Conservation (phyloP, 2,329 filamentous ascomycete genomes). For the Fusarium nanum region DNA sequence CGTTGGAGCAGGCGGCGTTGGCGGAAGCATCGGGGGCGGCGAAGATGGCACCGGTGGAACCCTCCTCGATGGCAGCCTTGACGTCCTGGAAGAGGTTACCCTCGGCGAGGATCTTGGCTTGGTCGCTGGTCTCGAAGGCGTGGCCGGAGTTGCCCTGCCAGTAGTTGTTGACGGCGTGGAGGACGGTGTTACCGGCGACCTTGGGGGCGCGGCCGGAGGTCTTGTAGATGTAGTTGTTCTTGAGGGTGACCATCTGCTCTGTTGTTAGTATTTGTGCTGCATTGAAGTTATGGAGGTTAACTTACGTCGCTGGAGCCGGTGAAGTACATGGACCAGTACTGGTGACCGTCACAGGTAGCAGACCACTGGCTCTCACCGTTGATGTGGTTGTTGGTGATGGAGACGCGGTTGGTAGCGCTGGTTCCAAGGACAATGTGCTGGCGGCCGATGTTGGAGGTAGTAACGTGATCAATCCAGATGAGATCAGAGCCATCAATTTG, state of each 20-base stretch:
- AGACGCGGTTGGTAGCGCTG: constrained; percentile 64
- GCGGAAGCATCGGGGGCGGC: constrained; percentile 47
- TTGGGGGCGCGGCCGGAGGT: constrained; percentile 68
- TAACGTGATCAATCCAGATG: constrained; percentile 65
- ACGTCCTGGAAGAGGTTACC: constrained; percentile 70
- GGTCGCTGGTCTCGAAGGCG: constrained; percentile 64
- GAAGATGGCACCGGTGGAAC: constrained; percentile 50
- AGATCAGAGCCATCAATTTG: constrained; percentile 60
- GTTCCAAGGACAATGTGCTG: constrained; percentile 71
- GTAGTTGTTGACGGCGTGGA: constrained; percentile 74
- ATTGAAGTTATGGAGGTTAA: fast-evolving
- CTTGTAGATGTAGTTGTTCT: constrained; percentile 71
- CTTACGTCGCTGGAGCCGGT: constrained; percentile 62
- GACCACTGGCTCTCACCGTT: constrained; percentile 66
- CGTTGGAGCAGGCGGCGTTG: constrained; percentile 56
- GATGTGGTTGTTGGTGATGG: constrained; percentile 67
- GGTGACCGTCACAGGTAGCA: constrained; percentile 67
- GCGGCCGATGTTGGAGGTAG: constrained; percentile 68
- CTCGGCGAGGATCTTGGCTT: constrained; percentile 62
- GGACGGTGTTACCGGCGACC: constrained; percentile 64
- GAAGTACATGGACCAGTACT: constrained; percentile 71
- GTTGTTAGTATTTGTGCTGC: not conserved
- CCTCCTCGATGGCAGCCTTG: constrained; percentile 52
- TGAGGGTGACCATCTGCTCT: constrained; percentile 60
- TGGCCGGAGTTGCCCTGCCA: constrained; percentile 66